phyloP scores from a whole-genome alignment of 257 asterid genomes.

The Leonotis leonurus region DNA sequence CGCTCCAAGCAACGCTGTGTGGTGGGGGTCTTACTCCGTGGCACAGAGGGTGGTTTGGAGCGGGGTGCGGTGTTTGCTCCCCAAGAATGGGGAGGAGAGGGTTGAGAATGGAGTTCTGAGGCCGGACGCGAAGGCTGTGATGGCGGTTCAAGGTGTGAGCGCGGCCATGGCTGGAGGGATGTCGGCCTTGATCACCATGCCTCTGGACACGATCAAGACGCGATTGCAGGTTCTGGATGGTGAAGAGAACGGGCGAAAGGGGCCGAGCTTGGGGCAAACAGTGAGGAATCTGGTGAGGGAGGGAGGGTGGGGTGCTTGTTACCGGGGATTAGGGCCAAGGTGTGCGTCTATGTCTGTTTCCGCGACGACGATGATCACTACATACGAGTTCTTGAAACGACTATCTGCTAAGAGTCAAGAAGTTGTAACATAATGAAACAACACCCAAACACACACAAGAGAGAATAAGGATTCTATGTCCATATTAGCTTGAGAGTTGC shows the following conservation, averaged over 20 bases:
- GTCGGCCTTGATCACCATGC: conserved; percentile 68
- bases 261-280: conserved; percentile 52
- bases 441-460: background rate
- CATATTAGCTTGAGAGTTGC: background rate
- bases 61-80: conserved; percentile 38
- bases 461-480: background rate
- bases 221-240: conserved; percentile 64
- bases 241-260: conserved; percentile 58
- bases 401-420: conserved; percentile 59
- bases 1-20: conserved; percentile 72
- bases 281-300: conserved; percentile 60
- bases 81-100: conserved; percentile 30
- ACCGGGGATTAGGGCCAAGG: conserved; percentile 79
- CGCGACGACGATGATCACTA: conserved; percentile 78
- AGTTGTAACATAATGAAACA: conserved; percentile 27
- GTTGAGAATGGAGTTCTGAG: conserved; percentile 22
- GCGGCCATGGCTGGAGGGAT: conserved; percentile 76
- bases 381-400: conserved; percentile 75
- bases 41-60: conserved; percentile 64
- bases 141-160: conserved; percentile 65
- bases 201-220: conserved; percentile 77
- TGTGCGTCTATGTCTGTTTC: conserved; percentile 84
- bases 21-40: conserved; percentile 78
- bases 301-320: conserved; percentile 80
- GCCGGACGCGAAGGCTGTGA: conserved; percentile 46